phyloP scores from a whole-genome alignment of 768 basidiomycete genomes.

The Galerina marginata region DNA sequence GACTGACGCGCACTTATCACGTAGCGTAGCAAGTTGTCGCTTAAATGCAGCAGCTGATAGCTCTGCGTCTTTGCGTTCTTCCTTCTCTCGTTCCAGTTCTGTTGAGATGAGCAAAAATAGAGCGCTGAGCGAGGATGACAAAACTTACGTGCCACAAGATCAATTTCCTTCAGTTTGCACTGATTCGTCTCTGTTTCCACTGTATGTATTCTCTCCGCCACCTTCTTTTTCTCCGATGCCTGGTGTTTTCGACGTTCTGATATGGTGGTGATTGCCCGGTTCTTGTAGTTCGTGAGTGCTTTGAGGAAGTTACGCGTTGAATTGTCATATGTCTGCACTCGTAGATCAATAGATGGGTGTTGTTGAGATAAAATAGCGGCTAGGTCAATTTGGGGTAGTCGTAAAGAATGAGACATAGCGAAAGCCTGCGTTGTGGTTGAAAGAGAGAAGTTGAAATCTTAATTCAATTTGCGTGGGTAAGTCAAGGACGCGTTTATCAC shows the following conservation, averaged over 20 bases:
- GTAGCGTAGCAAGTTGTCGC: conserved; percentile 67
- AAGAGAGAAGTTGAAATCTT: neutral
- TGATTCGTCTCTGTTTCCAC: conserved; percentile 73
- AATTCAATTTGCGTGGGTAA: neutral
- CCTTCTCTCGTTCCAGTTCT: conserved; percentile 74
- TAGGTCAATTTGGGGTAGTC: conserved; percentile 68
- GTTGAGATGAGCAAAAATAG: neutral
- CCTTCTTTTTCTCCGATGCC: conserved; percentile 62
- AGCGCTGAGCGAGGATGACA: neutral
- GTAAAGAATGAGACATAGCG: conserved; percentile 31
- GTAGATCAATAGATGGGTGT: conserved; percentile 68
- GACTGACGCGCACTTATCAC: conserved; percentile 61
- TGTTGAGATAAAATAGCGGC: conserved; percentile 56
- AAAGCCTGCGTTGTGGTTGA: neutral
- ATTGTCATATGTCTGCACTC: conserved; percentile 62
- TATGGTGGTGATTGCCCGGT: conserved; percentile 71
- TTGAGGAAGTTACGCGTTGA: conserved; percentile 76
- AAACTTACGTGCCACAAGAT: conserved; percentile 73
- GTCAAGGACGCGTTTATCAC: neutral
- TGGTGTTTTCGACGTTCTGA: conserved; percentile 69
- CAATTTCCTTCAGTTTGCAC: conserved; percentile 81
- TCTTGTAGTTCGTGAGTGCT: conserved; percentile 74
- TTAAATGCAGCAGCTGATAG: conserved; percentile 62
- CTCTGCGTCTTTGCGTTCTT: conserved; percentile 75
- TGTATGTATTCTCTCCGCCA: conserved; percentile 63